Conservation (phyloP, 495 filamentous ascomycete species). For the Neurospora hispaniola region DNA sequence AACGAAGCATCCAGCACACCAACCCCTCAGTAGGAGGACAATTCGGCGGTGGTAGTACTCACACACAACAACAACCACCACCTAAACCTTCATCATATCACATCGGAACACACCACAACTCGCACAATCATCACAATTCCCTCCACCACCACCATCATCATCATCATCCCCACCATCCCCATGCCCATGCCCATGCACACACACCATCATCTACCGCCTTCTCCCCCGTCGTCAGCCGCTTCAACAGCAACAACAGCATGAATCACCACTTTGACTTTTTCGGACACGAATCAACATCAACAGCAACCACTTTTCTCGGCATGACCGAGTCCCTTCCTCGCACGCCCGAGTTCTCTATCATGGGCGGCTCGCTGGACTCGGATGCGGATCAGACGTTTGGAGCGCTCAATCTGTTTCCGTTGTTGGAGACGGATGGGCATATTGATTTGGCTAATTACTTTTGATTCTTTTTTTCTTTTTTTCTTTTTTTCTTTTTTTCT, state of each 20-base stretch:
- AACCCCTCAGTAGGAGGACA: not conserved
- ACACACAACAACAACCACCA: not conserved
- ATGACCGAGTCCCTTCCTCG: constrained; percentile 10
- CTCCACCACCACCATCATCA: not conserved
- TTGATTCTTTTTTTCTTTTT: no score
- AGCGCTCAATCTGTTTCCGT: constrained; percentile 32
- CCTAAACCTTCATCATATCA: not conserved
- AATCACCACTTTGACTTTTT: not conserved
- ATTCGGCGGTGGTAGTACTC: not conserved
- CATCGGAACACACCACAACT: not conserved
- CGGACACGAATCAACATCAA: not conserved
- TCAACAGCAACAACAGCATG: not conserved
- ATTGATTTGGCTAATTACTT: constrained; percentile 35
- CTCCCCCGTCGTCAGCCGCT: not conserved
- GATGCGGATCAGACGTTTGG: constrained; percentile 30
- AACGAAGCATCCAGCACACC: not conserved
- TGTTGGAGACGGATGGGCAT: constrained; percentile 32
- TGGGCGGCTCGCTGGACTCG: constrained; percentile 15
- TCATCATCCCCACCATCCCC: not conserved
- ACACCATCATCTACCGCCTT: no score
- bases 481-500: no score
- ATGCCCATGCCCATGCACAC: not conserved
- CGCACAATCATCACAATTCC: not conserved
- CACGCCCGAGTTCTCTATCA: constrained; percentile 16
- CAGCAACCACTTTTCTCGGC: constrained; percentile 12